Base-by-base conservation (phyloP, 1,284 basidiomycete genomes). In the Ustilago shanxiensis region DNA sequence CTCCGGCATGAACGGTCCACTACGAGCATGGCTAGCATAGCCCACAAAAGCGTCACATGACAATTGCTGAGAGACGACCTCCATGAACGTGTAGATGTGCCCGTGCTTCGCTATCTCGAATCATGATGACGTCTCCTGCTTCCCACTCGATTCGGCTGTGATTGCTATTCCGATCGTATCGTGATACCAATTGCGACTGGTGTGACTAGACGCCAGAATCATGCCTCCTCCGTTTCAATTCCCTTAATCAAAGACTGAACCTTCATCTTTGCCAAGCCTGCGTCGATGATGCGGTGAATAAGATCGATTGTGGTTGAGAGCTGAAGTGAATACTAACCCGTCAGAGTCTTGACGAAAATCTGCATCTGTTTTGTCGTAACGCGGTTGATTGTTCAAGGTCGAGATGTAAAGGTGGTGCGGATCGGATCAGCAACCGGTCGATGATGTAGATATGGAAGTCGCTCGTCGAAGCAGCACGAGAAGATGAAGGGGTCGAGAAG, bases 311-410 rank as follows among this genome's bases (percentile, higher is more conserved):
- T 16, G 31, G 57, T 50, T 18, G 37, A 10, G 5, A 35, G 31
- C 31, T 18, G 45, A 22, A n/a, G 4, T 55, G 79, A 45, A 69
- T 76, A 79, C 81, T 80, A 79, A 81, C 81, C 81, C 72, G 81
- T 83, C 66, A 83, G 80, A 65, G 81, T 83, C 78, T 83, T 83
- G 74, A 83, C 79, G 79, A 83, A 83, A 72, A 83, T 81, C 75
- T 83, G 81, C 81, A 83, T 83, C 74, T 77, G 74, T 72, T 6
- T 45, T 24, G 56, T 22, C 39, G 66, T 24, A 39, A 66, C n/a
- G 47, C 47, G 47, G 47, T 49, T 26, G 28, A 60, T 56, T 47
- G 16, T 57, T 20, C 33, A 54, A 45, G 33, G 10, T 39, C 20
- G 22, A 22, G 52, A 16, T 35, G 24, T 5, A 59, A 35, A 57